Percentiles rank a stretch among this genome's conserved stretches.
phyloP scores from a whole-genome alignment of 306 rosid species.

The Prunus mume region DNA sequence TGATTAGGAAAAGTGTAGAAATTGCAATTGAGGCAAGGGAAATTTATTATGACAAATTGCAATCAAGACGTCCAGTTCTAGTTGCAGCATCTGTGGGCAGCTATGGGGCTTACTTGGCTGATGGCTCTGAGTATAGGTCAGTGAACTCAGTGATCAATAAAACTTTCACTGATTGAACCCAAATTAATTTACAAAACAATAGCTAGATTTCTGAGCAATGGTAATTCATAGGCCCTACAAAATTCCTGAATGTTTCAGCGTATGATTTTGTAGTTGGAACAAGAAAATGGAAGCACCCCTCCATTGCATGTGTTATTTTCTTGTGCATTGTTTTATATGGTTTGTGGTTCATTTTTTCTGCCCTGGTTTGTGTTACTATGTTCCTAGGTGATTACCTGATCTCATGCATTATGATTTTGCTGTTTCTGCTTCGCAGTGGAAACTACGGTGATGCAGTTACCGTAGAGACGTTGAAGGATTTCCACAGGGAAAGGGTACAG shows the following conservation, averaged over 20 bases:
- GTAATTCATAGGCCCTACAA: background rate
- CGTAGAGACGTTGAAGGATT: conserved; percentile 59
- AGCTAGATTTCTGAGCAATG: background rate
- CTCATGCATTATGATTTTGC: background rate
- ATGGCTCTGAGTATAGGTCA: conserved; percentile 64
- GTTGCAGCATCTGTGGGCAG: conserved; percentile 95
- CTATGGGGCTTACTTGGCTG: conserved; percentile 85
- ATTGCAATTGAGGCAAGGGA: conserved; percentile 75
- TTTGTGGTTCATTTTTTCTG: background rate
- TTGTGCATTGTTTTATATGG: background rate
- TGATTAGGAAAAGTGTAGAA: conserved; percentile 76
- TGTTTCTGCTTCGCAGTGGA: conserved; percentile 47
- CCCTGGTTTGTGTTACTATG: background rate
- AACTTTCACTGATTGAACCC: background rate
- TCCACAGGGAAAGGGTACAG: conserved; percentile 78
- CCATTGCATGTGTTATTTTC: background rate
- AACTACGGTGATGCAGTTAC: conserved; percentile 65
- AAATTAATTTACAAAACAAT: background rate
- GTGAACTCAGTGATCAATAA: background rate
- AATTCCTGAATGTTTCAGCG: background rate
- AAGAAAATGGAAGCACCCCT: background rate
- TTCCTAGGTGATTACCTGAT: too few species aligned
- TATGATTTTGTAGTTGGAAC: background rate
- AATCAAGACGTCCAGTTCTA: conserved; percentile 54
- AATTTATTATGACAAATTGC: conserved; percentile 52